phyloP scores from a whole-genome alignment of 192 early-diverging fungal genomes.

The Coemansia erecta region DNA sequence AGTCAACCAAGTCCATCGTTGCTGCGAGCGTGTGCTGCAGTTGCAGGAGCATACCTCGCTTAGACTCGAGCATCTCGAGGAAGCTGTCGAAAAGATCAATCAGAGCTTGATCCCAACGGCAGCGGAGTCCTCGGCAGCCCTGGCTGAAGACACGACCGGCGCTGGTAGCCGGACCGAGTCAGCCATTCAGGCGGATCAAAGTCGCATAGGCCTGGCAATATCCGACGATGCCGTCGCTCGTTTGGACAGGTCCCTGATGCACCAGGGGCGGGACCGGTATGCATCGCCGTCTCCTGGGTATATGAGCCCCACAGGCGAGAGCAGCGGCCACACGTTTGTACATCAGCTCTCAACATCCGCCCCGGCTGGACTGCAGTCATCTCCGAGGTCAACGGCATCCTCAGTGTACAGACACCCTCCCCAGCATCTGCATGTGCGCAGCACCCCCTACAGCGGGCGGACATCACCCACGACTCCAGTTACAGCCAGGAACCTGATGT shows the following conservation, averaged over 20 bases:
- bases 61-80: background rate
- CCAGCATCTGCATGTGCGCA: background rate
- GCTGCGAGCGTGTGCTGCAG: background rate
- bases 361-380: background rate
- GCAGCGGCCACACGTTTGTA: background rate
- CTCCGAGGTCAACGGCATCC: slow-evolving; percentile 1
- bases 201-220: background rate
- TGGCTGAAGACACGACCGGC: too few relatives aligned
- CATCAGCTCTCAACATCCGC: background rate
- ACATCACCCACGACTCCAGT: background rate
- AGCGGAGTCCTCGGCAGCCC: background rate
- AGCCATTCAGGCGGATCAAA: background rate
- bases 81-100: background rate
- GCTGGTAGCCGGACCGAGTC: too few relatives aligned
- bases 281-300: background rate
- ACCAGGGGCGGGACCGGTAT: slow-evolving; percentile 7
- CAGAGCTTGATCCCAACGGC: background rate
- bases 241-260: background rate
- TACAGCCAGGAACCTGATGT: background rate
- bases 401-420: slow-evolving; percentile 1
- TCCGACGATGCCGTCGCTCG: background rate
- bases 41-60: background rate
- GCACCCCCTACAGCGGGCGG: background rate
- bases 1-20: background rate
- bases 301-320: background rate